Evolutionary conservation across 371 early-diverging fungal species (phyloP).

Genomic region (Mortierella sp.): DNA sequence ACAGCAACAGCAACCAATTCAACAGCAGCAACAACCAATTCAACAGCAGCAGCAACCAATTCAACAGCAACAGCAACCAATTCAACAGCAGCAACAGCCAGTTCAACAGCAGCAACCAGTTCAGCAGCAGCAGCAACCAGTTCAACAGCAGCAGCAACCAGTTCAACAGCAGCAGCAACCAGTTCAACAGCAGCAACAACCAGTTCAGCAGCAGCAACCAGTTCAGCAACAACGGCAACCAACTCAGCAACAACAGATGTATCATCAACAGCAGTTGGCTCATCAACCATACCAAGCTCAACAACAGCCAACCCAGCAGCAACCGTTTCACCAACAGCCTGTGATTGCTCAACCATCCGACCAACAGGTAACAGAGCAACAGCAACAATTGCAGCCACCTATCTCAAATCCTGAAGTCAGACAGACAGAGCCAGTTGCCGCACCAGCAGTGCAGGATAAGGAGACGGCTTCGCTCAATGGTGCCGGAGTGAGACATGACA

Average conservation of each 20-base stretch:
- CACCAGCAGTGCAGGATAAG: constrained; percentile 7
- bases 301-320: constrained; percentile 2
- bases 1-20: constrained; percentile 21
- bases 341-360: too few species aligned
- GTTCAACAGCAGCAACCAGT: not conserved
- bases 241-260: constrained; percentile 12
- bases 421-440: constrained; percentile 17
- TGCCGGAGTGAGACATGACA: constrained; percentile 9
- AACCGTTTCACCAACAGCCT: not conserved
- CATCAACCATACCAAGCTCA: constrained; percentile 41
- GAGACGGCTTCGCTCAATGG: constrained; percentile 16
- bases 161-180: constrained; percentile 13
- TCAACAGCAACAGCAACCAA: constrained; percentile 1
- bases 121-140: constrained; percentile 7
- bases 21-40: constrained; percentile 8
- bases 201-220: constrained; percentile 1
- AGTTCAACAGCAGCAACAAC: constrained; percentile 1
- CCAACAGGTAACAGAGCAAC: too few species aligned
- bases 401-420: constrained; percentile 3
- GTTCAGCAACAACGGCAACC: constrained; percentile 4
- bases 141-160: constrained; percentile 25
- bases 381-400: not conserved
- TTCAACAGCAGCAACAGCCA: too few species aligned
- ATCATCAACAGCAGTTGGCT: constrained; percentile 15
- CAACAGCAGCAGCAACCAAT: constrained; percentile 12